Conservation (phyloP, 2,329 filamentous ascomycete species). For the Amauroascus niger region DNA sequence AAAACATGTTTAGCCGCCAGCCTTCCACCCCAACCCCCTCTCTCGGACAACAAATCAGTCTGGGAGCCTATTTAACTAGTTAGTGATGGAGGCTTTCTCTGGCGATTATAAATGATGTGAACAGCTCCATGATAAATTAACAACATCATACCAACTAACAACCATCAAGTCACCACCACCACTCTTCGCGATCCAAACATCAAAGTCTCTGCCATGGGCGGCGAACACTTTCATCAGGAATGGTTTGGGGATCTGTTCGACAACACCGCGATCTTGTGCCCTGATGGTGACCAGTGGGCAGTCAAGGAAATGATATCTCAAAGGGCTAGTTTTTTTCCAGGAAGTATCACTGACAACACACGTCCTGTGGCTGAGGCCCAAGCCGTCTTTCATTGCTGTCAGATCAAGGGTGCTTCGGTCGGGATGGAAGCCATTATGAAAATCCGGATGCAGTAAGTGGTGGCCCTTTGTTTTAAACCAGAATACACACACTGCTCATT, state of each 20-base stretch:
- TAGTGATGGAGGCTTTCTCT: too few species aligned
- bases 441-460: conserved; percentile 11
- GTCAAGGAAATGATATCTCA: conserved; percentile 1
- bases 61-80: too few species aligned
- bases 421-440: conserved; percentile 12
- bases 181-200: too few species aligned
- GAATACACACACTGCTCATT: too few species aligned
- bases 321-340: not conserved
- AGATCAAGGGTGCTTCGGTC: not conserved
- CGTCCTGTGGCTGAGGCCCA: not conserved
- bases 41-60: too few species aligned
- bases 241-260: not conserved
- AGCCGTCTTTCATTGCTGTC: conserved; percentile 5
- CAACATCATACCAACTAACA: too few species aligned
- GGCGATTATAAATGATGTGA: too few species aligned
- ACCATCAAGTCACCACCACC: too few species aligned
- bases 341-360: not conserved
- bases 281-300: not conserved
- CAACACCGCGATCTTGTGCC: not conserved
- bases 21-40: too few species aligned
- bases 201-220: not conserved
- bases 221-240: not conserved
- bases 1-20: too few species aligned
- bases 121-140: too few species aligned
- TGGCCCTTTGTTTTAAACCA: too few species aligned